phyloP scores from a whole-genome alignment of 441 rosid genomes.

The Theobroma grandiflorum region DNA sequence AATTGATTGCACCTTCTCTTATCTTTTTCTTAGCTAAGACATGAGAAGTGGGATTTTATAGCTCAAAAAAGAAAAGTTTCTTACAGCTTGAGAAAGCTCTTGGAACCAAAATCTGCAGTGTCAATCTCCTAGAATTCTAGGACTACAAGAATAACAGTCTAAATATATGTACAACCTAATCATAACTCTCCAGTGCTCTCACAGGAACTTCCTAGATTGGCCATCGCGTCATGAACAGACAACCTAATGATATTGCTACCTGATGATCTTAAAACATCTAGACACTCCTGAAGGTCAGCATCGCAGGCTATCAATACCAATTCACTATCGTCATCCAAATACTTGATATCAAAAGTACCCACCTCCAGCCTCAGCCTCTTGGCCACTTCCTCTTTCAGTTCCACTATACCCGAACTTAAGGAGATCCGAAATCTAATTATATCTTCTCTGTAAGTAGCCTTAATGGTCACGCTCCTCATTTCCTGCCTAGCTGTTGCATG shows the following conservation, averaged over 20 bases:
- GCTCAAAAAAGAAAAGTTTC: background rate
- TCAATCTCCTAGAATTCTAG: constrained; percentile 29
- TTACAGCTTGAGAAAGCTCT: constrained; percentile 35
- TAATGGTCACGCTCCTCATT: constrained; percentile 58
- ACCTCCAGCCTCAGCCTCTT: constrained; percentile 84
- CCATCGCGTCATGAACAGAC: constrained; percentile 64
- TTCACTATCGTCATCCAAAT: constrained; percentile 85
- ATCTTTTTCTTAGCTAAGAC: background rate
- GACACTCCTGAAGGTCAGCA: constrained; percentile 84
- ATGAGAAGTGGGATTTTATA: background rate
- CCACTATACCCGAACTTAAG: constrained; percentile 50
- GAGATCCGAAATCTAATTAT: constrained; percentile 82
- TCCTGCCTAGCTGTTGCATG: constrained; percentile 39
- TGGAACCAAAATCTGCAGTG: constrained; percentile 33
- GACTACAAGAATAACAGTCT: constrained; percentile 35
- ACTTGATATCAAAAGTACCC: constrained; percentile 81
- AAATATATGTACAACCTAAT: constrained; percentile 30
- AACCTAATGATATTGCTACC: constrained; percentile 68
- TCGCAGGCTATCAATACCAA: constrained; percentile 86
- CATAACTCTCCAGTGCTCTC: constrained; percentile 83
- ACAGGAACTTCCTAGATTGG: constrained; percentile 82
- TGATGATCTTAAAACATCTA: constrained; percentile 73
- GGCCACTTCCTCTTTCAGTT: constrained; percentile 80
- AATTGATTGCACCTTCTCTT: background rate
- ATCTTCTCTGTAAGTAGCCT: constrained; percentile 80